A percentile compares a stretch with the other conserved stretches of the same genome.
Conservation (phyloP, 1,284 basidiomycete genomes). For the Erythrobasidium hasegawianum region DNA sequence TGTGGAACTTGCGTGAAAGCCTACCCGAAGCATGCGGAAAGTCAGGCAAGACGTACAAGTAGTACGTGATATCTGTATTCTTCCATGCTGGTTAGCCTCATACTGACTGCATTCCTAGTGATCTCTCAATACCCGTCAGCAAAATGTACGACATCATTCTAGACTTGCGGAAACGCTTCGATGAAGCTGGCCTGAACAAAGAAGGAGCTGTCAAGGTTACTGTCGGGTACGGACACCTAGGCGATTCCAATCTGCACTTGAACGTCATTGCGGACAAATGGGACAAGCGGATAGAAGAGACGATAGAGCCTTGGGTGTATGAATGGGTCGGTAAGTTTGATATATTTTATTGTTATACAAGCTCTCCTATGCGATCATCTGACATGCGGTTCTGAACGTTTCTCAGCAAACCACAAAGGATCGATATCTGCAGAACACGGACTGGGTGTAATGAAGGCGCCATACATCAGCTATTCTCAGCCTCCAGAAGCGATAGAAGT, state of each 20-base stretch:
- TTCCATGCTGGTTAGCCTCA: too few relatives aligned
- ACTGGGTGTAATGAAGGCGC: constrained; percentile 89
- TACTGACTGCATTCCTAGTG: too few relatives aligned
- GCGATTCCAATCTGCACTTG: constrained; percentile 95
- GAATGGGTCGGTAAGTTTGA: constrained; percentile 68
- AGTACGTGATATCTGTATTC: too few relatives aligned
- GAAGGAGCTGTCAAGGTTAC: constrained; percentile 67
- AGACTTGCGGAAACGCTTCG: constrained; percentile 67
- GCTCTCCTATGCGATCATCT: too few relatives aligned
- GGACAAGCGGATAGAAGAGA: constrained; percentile 73
- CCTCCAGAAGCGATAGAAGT: constrained; percentile 68
- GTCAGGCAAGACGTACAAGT: constrained; percentile 92
- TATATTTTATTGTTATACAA: too few relatives aligned
- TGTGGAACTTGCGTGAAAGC: constrained; percentile 93
- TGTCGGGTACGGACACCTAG: constrained; percentile 92
- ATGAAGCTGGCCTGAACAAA: constrained; percentile 64
- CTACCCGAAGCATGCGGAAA: constrained; percentile 91
- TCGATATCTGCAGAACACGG: constrained; percentile 71
- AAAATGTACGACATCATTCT: constrained; percentile 89
- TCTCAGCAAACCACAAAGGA: constrained; percentile 54
- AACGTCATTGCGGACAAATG: constrained; percentile 87
- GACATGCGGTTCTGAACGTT: too few relatives aligned
- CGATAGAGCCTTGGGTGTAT: constrained; percentile 92
- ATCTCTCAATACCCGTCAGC: constrained; percentile 83
- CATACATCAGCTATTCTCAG: constrained; percentile 87